Percentiles rank a stretch among this genome's conserved stretches.
phyloP scores from a whole-genome alignment of 805 yeast genomes.

The Saccharomycopsis sp. region DNA sequence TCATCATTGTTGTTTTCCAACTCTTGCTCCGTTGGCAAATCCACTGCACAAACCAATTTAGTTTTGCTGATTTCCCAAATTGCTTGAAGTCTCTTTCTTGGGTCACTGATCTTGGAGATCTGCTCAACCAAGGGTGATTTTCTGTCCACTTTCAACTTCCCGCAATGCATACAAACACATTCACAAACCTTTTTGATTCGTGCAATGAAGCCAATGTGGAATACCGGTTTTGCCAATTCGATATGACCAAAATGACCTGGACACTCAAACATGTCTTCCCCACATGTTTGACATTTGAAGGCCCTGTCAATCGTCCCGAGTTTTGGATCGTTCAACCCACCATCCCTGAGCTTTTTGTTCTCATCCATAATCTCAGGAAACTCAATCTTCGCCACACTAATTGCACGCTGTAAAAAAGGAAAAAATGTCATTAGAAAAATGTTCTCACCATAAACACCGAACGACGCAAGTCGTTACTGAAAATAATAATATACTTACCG shows the following conservation, averaged over 20 bases:
- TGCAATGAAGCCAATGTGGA: slow-evolving; percentile 91
- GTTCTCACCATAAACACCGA: neutral
- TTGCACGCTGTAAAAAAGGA: slow-evolving; percentile 54
- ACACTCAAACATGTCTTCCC: slow-evolving; percentile 98
- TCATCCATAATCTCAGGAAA: slow-evolving; percentile 99
- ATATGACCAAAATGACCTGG: slow-evolving; percentile 99
- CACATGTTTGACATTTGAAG: slow-evolving; percentile 97
- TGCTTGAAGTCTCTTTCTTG: slow-evolving; percentile 92
- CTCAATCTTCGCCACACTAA: slow-evolving; percentile 95
- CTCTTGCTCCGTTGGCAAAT: slow-evolving; percentile 57
- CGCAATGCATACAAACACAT: slow-evolving; percentile 98
- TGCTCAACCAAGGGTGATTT: slow-evolving; percentile 60
- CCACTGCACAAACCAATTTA: slow-evolving; percentile 94
- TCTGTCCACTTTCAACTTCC: slow-evolving; percentile 85
- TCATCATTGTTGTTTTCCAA: slow-evolving; percentile 31
- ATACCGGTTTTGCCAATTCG: slow-evolving; percentile 96
- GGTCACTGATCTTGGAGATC: slow-evolving; percentile 82
- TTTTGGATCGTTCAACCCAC: slow-evolving; percentile 95
- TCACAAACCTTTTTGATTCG: slow-evolving; percentile 94
- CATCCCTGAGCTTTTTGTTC: slow-evolving; percentile 89
- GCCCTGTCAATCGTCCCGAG: slow-evolving; percentile 95
- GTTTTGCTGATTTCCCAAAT: slow-evolving; percentile 91
- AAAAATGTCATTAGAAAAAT: neutral
- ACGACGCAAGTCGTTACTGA: neutral
- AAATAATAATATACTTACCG: slow-evolving; percentile 32